Conservation (phyloP, 2,329 filamentous ascomycete genomes). For the Aspergillus aculeatus region DNA sequence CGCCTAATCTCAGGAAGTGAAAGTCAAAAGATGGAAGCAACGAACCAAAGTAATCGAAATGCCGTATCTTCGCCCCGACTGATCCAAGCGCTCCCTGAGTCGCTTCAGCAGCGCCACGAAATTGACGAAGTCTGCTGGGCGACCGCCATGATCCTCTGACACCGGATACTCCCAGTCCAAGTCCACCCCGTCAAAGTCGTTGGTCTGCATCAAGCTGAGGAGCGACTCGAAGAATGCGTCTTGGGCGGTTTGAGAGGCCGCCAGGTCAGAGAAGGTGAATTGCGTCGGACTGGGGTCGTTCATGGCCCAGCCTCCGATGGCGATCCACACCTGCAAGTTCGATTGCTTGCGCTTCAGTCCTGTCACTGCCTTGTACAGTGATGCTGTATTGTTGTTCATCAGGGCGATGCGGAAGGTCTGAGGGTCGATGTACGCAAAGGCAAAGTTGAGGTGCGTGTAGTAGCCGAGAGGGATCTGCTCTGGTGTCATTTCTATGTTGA, state of each 20-base stretch:
- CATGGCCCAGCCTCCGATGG: slow-evolving; percentile 27
- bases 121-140: slow-evolving; percentile 10
- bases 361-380: slow-evolving; percentile 27
- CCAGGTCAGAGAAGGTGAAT: slow-evolving; percentile 19
- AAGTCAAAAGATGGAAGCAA: not conserved
- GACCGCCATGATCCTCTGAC: slow-evolving; percentile 12
- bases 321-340: slow-evolving; percentile 22
- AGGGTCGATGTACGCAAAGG: slow-evolving; percentile 47
- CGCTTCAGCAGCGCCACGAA: slow-evolving; percentile 12
- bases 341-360: slow-evolving; percentile 31
- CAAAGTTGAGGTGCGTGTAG: slow-evolving; percentile 37
- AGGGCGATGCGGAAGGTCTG: slow-evolving; percentile 28
- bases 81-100: slow-evolving; percentile 1
- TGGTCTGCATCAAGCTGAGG: slow-evolving; percentile 11
- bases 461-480: slow-evolving; percentile 21
- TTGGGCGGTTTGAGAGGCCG: slow-evolving; percentile 11
- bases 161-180: slow-evolving; percentile 21
- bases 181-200: slow-evolving; percentile 17
- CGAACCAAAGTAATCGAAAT: slow-evolving; percentile 15
- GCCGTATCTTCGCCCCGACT: not conserved
- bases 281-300: slow-evolving; percentile 24
- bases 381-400: slow-evolving; percentile 19
- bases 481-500: slow-evolving; percentile 12
- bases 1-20: too few species aligned
- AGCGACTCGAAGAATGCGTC: slow-evolving; percentile 16